phyloP scores from a whole-genome alignment of 306 rosid species.

The Glycine latifolia region DNA sequence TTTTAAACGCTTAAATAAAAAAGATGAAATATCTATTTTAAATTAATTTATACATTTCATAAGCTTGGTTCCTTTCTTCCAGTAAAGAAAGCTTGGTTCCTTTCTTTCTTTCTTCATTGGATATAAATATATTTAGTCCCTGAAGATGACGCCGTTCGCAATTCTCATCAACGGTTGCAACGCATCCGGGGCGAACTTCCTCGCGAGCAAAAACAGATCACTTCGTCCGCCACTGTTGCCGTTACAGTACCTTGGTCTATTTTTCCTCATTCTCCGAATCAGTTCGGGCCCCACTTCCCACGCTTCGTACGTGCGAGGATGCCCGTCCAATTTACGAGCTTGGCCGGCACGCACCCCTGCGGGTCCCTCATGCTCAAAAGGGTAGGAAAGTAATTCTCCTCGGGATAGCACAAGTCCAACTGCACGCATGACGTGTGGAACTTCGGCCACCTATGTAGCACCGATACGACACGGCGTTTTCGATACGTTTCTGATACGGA shows the following conservation, averaged over 20 bases:
- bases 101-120: background rate
- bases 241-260: slow-evolving; percentile 65
- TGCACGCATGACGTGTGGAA: slow-evolving; percentile 62
- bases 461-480: too few relatives aligned
- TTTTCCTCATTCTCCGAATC: slow-evolving; percentile 40
- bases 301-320: slow-evolving; percentile 65
- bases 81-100: background rate
- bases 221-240: slow-evolving; percentile 44
- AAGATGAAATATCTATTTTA: too few relatives aligned
- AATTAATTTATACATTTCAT: background rate
- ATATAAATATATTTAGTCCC: slow-evolving; percentile 34
- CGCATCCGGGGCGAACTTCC: slow-evolving; percentile 62
- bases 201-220: slow-evolving; percentile 70
- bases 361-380: slow-evolving; percentile 68
- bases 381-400: slow-evolving; percentile 83
- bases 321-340: slow-evolving; percentile 81
- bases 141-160: slow-evolving; percentile 54
- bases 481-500: too few relatives aligned
- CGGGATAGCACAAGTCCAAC: slow-evolving; percentile 65
- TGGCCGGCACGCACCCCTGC: slow-evolving; percentile 61
- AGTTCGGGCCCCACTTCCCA: slow-evolving; percentile 58
- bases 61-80: too few relatives aligned
- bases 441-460: slow-evolving; percentile 69
- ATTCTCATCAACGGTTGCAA: slow-evolving; percentile 61
- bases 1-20: background rate